phyloP scores from a whole-genome alignment of 139 green algal species.

The Chlorella sp. region DNA sequence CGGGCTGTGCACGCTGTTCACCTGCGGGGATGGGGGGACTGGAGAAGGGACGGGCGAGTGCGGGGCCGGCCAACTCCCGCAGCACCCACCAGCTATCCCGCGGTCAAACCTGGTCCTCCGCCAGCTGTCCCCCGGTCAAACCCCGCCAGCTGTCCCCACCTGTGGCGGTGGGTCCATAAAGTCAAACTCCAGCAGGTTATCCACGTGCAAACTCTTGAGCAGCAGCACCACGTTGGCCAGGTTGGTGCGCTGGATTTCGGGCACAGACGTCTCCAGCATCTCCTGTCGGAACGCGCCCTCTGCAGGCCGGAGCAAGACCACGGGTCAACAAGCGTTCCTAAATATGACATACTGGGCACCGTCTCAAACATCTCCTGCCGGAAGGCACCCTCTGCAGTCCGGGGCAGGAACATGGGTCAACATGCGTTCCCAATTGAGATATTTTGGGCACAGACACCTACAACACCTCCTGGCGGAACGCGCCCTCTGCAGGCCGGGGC shows the following conservation, averaged over 20 bases:
- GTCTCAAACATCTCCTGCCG: too few relatives aligned
- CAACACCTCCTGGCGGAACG: conserved; percentile 89
- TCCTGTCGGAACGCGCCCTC: conserved; percentile 87
- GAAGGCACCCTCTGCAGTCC: too few relatives aligned
- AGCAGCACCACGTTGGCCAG: conserved; percentile 98
- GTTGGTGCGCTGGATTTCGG: conserved; percentile 99
- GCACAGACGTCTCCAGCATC: conserved; percentile 85
- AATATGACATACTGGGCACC: neutral
- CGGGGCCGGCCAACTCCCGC: too few relatives aligned
- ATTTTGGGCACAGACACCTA: conserved; percentile 93
- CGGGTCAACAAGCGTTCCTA: neutral
- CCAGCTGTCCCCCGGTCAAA: too few relatives aligned
- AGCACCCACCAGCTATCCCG: too few relatives aligned
- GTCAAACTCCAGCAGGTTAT: conserved; percentile 96
- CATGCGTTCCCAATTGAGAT: neutral
- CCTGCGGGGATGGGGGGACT: too few relatives aligned
- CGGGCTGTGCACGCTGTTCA: too few relatives aligned
- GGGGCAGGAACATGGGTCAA: neutral
- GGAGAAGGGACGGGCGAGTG: too few relatives aligned
- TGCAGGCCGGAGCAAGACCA: neutral
- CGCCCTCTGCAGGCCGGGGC: conserved; percentile 60
- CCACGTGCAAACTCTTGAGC: conserved; percentile 93
- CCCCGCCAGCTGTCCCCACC: neutral
- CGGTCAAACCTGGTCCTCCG: too few relatives aligned
- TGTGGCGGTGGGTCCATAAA: conserved; percentile 95